A percentile compares a stretch with the other conserved stretches of the same genome.
Conservation (phyloP, 192 early-diverging fungal genomes). For the Rhizophagus clarus region DNA sequence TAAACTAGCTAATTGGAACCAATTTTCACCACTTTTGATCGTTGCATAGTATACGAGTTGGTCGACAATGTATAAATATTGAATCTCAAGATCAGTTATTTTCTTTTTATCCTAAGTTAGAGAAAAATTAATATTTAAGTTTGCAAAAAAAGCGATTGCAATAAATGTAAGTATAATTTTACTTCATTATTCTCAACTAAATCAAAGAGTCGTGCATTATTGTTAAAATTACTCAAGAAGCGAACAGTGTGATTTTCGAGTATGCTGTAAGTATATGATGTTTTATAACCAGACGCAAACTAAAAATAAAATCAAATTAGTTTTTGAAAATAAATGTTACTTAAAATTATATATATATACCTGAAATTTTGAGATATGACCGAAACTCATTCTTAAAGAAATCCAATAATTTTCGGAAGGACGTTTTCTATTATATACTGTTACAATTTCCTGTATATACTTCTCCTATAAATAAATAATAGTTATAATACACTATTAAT, state of each 20-base stretch:
- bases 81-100: conserved; percentile 62
- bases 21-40: conserved; percentile 71
- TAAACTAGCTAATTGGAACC: conserved; percentile 66
- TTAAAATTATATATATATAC: conserved; percentile 27
- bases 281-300: conserved; percentile 66
- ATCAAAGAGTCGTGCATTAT: conserved; percentile 37
- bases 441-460: conserved; percentile 74
- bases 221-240: conserved; percentile 64
- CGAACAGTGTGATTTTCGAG: conserved; percentile 67
- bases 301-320: not conserved
- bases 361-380: conserved; percentile 68
- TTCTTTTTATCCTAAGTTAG: conserved; percentile 38
- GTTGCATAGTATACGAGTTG: conserved; percentile 78
- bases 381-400: conserved; percentile 66
- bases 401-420: conserved; percentile 72
- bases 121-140: not conserved
- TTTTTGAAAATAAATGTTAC: not conserved
- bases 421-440: conserved; percentile 67
- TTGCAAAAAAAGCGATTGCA: not conserved
- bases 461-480: conserved; percentile 54
- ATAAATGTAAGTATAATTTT: not conserved
- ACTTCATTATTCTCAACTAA: conserved; percentile 36
- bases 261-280: conserved; percentile 57
- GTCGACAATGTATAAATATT: conserved; percentile 74
- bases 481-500: too few species aligned